Base-by-base conservation (phyloP, 441 rosid species). In the Gossypium schwendimanii region DNA sequence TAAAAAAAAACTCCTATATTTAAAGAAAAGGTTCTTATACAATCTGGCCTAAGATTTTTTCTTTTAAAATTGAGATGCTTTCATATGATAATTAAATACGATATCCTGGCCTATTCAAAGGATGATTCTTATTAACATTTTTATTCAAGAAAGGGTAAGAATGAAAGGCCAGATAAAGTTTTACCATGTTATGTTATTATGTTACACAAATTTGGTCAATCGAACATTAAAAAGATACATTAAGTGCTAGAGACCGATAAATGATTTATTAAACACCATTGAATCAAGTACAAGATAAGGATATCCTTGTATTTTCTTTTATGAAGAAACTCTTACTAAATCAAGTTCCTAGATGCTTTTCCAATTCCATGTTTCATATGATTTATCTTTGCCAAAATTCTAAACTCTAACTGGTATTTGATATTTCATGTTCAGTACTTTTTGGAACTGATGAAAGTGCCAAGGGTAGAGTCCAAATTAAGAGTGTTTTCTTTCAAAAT, bases 401-500 rank as follows among this genome's bases (percentile, higher is more conserved):
- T 8, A 6, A 64, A 1, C 17, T 44, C 39, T 11, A n/a, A 52
- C 41, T 69, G 11, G 60, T 61, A 17, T 69, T 6, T 71, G 20
- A 31, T 15, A 53, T 62, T 73, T 71, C 9, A 60, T 68, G 65
- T 82, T 63, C 91, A 95, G 99, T 95, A 75, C 77, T 91, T 95
- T 81, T 71, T 95, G 84, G 98, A 91, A 91, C 89, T 78, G 73
- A 95, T 95, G 98, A 95, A 93, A 84, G 98, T 95, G 84, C 98
- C 99, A 54, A 89, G 99, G 39, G 98, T 93, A 47, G 99, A 93
- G 85, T 93, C 97, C 33, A 95, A 95, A 80, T 80, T 95, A 57
- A 85, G 97, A 87, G 97, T 95, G 54, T 93, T 95, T 85, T 87
- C 97, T 80, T 93, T 91, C 89, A 95, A 95, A 86, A 91, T 95